phyloP scores from a whole-genome alignment of 768 basidiomycete genomes.

The Tulasnella sp. region DNA sequence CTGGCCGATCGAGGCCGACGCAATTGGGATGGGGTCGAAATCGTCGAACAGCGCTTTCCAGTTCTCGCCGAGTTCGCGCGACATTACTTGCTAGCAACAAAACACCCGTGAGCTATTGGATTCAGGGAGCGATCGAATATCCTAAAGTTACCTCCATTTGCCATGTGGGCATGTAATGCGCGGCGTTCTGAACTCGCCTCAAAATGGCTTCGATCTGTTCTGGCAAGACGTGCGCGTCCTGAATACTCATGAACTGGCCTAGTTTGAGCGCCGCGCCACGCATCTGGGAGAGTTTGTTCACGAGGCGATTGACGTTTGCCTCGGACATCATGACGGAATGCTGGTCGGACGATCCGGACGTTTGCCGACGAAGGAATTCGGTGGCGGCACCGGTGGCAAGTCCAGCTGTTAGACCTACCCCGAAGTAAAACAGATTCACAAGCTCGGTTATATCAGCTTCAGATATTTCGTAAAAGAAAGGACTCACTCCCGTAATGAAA shows the following conservation, averaged over 20 bases:
- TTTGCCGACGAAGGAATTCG: slow-evolving; percentile 60
- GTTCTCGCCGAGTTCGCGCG: slow-evolving; percentile 54
- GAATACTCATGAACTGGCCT: slow-evolving; percentile 96
- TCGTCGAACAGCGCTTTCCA: slow-evolving; percentile 62
- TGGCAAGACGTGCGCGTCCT: slow-evolving; percentile 85
- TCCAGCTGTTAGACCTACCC: slow-evolving; percentile 76
- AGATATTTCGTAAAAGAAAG: neutral
- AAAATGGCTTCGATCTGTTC: slow-evolving; percentile 82
- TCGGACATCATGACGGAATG: slow-evolving; percentile 76
- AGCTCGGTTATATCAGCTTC: neutral
- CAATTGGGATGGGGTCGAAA: slow-evolving; percentile 82
- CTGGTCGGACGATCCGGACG: slow-evolving; percentile 27
- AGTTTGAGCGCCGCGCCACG: slow-evolving; percentile 92
- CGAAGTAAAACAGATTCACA: neutral
- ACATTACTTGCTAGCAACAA: slow-evolving; percentile 46
- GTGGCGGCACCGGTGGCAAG: slow-evolving; percentile 82
- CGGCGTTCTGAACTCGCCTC: slow-evolving; percentile 82
- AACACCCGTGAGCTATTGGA: neutral
- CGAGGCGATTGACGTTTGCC: slow-evolving; percentile 79
- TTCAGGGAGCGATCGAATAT: neutral
- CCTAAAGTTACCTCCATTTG: slow-evolving; percentile 73
- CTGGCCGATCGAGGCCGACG: slow-evolving; percentile 94
- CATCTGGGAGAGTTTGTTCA: slow-evolving; percentile 90
- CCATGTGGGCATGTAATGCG: slow-evolving; percentile 98
- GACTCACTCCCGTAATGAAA: slow-evolving; percentile 86